Conservation (phyloP, 2,329 filamentous ascomycete species). For the Fusarium duplospermum region DNA sequence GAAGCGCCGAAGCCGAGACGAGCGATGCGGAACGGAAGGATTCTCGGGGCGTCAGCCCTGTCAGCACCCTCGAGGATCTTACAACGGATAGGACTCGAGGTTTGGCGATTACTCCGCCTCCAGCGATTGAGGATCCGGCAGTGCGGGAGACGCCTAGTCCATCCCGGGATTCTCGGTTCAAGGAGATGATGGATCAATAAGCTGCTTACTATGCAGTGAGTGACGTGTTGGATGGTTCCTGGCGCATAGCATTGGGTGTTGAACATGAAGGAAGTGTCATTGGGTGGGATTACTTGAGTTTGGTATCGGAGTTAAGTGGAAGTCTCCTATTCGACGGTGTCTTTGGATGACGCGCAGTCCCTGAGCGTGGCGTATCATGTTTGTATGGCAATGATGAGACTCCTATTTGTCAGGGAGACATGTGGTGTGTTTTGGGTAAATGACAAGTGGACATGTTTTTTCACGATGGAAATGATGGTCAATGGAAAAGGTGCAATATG, state of each 20-base stretch:
- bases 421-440: not conserved
- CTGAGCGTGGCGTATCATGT: not conserved
- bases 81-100: conserved; percentile 26
- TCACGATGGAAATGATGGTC: not conserved
- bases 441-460: not conserved
- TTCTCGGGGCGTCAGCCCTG: conserved; percentile 52
- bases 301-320: not conserved
- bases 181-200: conserved; percentile 62
- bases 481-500: not conserved
- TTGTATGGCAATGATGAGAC: not conserved
- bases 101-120: conserved; percentile 52
- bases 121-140: conserved; percentile 48
- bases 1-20: conserved; percentile 39
- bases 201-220: not conserved
- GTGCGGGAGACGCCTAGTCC: conserved; percentile 62
- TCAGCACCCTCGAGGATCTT: conserved; percentile 48
- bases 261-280: conserved; percentile 1
- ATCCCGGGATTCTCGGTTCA: conserved; percentile 68
- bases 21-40: conserved; percentile 41
- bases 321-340: not conserved
- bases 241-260: conserved; percentile 2
- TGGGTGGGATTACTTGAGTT: not conserved
- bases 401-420: not conserved
- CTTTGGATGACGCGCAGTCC: conserved; percentile 12
- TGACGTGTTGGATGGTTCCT: not conserved